Evolutionary conservation across 768 basidiomycete species (phyloP).

Genomic region (Phaffia tasmanica): DNA sequence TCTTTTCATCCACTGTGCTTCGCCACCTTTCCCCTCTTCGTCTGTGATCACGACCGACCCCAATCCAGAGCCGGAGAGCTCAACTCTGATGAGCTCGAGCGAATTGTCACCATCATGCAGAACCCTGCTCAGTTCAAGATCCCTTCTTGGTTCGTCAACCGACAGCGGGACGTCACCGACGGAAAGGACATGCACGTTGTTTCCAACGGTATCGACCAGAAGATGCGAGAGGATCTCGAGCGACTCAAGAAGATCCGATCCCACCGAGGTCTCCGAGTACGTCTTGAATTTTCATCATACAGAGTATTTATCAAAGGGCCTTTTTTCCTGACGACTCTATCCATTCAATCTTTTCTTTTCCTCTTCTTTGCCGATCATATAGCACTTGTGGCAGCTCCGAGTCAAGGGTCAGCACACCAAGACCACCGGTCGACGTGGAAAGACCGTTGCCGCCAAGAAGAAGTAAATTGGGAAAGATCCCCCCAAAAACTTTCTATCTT

Average conservation of each 20-base stretch:
- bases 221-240: constrained; percentile 95
- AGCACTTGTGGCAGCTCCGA: constrained; percentile 42
- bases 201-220: constrained; percentile 37
- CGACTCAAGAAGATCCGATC: constrained; percentile 93
- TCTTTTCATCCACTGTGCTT: neutral
- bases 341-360: neutral
- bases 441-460: constrained; percentile 96
- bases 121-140: constrained; percentile 96
- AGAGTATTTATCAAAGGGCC: constrained; percentile 41
- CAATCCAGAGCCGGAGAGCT: constrained; percentile 84
- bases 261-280: constrained; percentile 66
- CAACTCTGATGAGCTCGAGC: constrained; percentile 98
- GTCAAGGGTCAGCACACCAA: constrained; percentile 99
- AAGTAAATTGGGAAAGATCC: too few relatives aligned
- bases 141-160: constrained; percentile 51
- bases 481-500: too few relatives aligned
- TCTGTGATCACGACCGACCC: neutral
- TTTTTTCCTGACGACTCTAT: neutral
- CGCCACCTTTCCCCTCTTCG: constrained; percentile 1
- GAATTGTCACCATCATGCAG: constrained; percentile 97
- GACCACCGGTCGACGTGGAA: constrained; percentile 86
- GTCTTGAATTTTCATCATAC: constrained; percentile 54
- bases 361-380: constrained; percentile 50
- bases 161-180: constrained; percentile 94
- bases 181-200: constrained; percentile 77